Evolutionary conservation across 805 yeast genomes (phyloP).

Genomic region (Saccharomycopsis oosterbeekiorum): DNA sequence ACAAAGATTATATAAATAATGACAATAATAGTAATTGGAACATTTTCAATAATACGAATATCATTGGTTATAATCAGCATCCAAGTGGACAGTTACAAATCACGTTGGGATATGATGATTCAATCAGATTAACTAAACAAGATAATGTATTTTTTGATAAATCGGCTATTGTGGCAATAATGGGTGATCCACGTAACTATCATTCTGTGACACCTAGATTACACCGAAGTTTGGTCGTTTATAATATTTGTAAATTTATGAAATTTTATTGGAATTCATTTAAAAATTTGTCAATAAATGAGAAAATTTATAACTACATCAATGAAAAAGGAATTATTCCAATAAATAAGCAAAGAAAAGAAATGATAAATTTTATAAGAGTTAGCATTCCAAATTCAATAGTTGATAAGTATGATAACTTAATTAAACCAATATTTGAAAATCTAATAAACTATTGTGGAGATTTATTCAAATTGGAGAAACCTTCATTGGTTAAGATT

Average conservation of each 20-base stretch:
- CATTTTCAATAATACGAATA: not conserved
- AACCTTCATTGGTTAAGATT: slow-evolving; percentile 5
- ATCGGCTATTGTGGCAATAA: slow-evolving; percentile 4
- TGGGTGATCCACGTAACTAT: not conserved
- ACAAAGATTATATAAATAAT: not conserved
- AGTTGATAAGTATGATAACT: not conserved
- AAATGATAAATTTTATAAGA: not conserved
- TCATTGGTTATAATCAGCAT: slow-evolving; percentile 1
- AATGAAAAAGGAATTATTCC: not conserved
- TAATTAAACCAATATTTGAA: not conserved
- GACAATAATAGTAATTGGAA: not conserved
- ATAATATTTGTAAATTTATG: not conserved
- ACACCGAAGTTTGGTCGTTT: not conserved
- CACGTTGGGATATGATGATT: slow-evolving; percentile 1
- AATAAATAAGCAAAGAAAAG: not conserved
- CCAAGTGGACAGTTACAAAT: not conserved
- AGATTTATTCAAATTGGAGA: not conserved
- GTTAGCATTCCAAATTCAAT: not conserved
- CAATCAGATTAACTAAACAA: not conserved
- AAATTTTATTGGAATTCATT: not conserved
- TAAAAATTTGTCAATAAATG: not conserved
- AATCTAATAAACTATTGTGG: not conserved
- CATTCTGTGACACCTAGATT: not conserved
- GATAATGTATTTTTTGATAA: slow-evolving; percentile 5
- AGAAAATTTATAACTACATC: not conserved